Conservation (phyloP, 371 early-diverging fungal species). For the Syncephalastrum sp. region DNA sequence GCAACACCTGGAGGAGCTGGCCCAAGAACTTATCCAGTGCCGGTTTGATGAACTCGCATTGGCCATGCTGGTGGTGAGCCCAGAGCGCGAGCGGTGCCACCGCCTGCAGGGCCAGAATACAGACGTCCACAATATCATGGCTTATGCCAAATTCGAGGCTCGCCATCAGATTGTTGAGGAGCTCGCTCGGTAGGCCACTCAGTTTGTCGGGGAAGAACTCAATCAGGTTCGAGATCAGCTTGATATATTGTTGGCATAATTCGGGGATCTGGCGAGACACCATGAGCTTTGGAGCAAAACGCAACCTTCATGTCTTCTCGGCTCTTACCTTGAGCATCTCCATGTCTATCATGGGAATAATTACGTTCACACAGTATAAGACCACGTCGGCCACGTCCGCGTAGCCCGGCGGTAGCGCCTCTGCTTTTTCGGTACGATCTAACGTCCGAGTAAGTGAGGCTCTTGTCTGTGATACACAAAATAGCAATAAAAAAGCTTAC, state of each 20-base stretch:
- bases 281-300: background rate
- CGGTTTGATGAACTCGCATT: slow-evolving; percentile 36
- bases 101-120: slow-evolving; percentile 62
- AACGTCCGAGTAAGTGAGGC: background rate
- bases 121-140: slow-evolving; percentile 60
- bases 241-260: slow-evolving; percentile 68
- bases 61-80: slow-evolving; percentile 36
- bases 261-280: slow-evolving; percentile 54
- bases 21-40: slow-evolving; percentile 56
- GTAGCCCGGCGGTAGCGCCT: slow-evolving; percentile 19
- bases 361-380: slow-evolving; percentile 64
- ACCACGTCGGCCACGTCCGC: slow-evolving; percentile 66
- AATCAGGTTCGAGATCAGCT: slow-evolving; percentile 63
- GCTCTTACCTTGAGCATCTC: slow-evolving; percentile 68
- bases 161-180: slow-evolving; percentile 60
- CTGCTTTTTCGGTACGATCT: slow-evolving; percentile 11
- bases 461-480: too few species aligned
- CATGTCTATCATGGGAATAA: slow-evolving; percentile 71
- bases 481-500: slow-evolving; percentile 19
- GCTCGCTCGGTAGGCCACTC: slow-evolving; percentile 47
- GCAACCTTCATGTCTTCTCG: background rate
- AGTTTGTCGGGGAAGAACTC: slow-evolving; percentile 70
- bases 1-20: slow-evolving; percentile 48
- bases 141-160: slow-evolving; percentile 69
- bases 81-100: slow-evolving; percentile 59